These are phyloP conservation scores for Fusarium sp. DNA, from an alignment of 2,329 filamentous ascomycete species.

Conservation along the genomic window DNA sequence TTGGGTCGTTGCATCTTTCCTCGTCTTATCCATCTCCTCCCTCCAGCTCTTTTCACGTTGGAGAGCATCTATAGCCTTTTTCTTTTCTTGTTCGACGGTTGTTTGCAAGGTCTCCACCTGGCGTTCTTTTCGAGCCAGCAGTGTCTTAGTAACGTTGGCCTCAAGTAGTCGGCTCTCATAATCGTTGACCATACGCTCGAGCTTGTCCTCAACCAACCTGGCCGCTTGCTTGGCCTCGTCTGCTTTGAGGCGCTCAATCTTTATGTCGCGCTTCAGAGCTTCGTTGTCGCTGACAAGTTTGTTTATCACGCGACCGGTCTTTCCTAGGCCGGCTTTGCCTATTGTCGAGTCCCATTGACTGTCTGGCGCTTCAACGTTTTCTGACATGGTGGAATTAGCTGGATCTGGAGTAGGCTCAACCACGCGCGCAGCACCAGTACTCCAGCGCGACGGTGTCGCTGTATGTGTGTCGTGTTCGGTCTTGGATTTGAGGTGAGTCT, in stretches of 20 bases:
- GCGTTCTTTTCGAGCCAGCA: slow-evolving; percentile 76
- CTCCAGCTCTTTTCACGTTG: slow-evolving; percentile 69
- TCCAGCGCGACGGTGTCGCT: slow-evolving; percentile 47
- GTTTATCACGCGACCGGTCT: slow-evolving; percentile 83
- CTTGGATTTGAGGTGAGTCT: slow-evolving; percentile 47
- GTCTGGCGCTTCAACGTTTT: slow-evolving; percentile 48
- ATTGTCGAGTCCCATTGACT: slow-evolving; percentile 72
- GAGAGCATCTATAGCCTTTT: slow-evolving; percentile 67
- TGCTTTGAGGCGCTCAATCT: slow-evolving; percentile 70
- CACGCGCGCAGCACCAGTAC: slow-evolving; percentile 44
- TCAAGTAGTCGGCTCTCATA: slow-evolving; percentile 76
- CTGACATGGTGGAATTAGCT: slow-evolving; percentile 42
- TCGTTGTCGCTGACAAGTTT: slow-evolving; percentile 84
- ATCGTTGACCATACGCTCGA: slow-evolving; percentile 73
- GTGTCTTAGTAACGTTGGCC: slow-evolving; percentile 74
- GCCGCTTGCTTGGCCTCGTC: slow-evolving; percentile 77
- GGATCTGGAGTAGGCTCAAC: slow-evolving; percentile 44
- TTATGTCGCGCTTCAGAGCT: slow-evolving; percentile 75
- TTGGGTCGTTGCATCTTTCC: slow-evolving; percentile 67
- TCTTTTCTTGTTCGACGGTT: slow-evolving; percentile 71
- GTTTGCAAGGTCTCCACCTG: slow-evolving; percentile 75
- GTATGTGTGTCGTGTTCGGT: slow-evolving; percentile 46
- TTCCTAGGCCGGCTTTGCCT: slow-evolving; percentile 75
- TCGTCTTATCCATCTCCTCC: slow-evolving; percentile 70
- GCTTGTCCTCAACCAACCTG: slow-evolving; percentile 74